phyloP scores from a whole-genome alignment of 192 early-diverging fungal species.

The Rhizophagus sp. region DNA sequence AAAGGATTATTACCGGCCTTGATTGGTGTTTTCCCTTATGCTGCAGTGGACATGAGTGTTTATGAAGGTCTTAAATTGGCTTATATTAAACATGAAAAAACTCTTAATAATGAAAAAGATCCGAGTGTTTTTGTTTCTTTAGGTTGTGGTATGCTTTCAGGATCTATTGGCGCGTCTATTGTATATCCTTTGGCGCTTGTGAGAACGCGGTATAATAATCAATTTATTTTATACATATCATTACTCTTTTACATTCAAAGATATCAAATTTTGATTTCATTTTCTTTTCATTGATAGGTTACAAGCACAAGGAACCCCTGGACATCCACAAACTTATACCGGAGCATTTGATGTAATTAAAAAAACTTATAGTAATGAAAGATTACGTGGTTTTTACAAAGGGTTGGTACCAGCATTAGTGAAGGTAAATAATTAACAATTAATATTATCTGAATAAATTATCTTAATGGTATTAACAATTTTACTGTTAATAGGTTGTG shows the following conservation, averaged over 20 bases:
- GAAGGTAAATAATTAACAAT: slow-evolving; percentile 52
- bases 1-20: slow-evolving; percentile 60
- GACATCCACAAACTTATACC: slow-evolving; percentile 69
- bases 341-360: slow-evolving; percentile 61
- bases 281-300: slow-evolving; percentile 44
- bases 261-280: not conserved
- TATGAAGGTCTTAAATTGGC: slow-evolving; percentile 72
- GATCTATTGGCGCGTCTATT: slow-evolving; percentile 63
- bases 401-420: slow-evolving; percentile 71
- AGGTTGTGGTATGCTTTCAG: slow-evolving; percentile 68
- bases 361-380: slow-evolving; percentile 63
- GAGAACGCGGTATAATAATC: slow-evolving; percentile 60
- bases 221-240: not conserved
- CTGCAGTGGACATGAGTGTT: slow-evolving; percentile 70
- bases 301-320: slow-evolving; percentile 78
- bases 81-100: slow-evolving; percentile 50
- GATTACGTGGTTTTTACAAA: slow-evolving; percentile 71
- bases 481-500: slow-evolving; percentile 47
- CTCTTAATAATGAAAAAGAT: slow-evolving; percentile 34
- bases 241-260: not conserved
- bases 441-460: not conserved
- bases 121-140: slow-evolving; percentile 56
- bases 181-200: slow-evolving; percentile 77
- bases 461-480: not conserved
- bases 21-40: slow-evolving; percentile 77